Evolutionary conservation across 768 basidiomycete species (phyloP).

Genomic region (Peribolospora kevripleyi): DNA sequence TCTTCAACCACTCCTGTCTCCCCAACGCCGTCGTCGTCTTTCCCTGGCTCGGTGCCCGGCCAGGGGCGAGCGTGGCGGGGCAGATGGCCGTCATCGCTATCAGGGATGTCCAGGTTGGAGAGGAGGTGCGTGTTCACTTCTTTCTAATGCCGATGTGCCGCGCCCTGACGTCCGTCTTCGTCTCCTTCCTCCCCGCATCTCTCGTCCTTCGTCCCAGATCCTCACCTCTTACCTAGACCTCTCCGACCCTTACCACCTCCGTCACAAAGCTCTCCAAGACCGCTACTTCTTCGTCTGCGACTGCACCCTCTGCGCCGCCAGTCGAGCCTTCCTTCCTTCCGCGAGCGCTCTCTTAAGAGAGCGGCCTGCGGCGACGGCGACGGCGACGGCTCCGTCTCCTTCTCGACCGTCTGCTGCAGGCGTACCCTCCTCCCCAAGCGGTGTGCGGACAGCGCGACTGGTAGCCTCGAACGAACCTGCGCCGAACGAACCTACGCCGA

Average conservation of each 20-base stretch:
- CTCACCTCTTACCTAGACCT: constrained; percentile 66
- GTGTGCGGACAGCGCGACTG: no score
- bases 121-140: constrained; percentile 34
- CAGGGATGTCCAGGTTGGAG: constrained; percentile 33
- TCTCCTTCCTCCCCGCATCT: neutral
- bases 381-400: no score
- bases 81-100: constrained; percentile 52
- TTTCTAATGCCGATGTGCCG: no score
- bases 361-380: no score
- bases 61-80: constrained; percentile 21
- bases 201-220: constrained; percentile 27
- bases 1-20: constrained; percentile 40
- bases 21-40: constrained; percentile 85
- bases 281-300: constrained; percentile 42
- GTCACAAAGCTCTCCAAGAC: constrained; percentile 36
- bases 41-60: constrained; percentile 28
- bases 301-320: no score
- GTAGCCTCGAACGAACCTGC: no score
- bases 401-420: no score
- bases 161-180: neutral
- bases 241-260: constrained; percentile 34
- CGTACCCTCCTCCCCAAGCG: no score
- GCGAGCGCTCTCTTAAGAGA: neutral
- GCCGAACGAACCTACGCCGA: no score
- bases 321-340: neutral